These are phyloP conservation scores for Cordia subcordata DNA, from an alignment of 257 asterid genomes.

Conservation along the genomic window DNA sequence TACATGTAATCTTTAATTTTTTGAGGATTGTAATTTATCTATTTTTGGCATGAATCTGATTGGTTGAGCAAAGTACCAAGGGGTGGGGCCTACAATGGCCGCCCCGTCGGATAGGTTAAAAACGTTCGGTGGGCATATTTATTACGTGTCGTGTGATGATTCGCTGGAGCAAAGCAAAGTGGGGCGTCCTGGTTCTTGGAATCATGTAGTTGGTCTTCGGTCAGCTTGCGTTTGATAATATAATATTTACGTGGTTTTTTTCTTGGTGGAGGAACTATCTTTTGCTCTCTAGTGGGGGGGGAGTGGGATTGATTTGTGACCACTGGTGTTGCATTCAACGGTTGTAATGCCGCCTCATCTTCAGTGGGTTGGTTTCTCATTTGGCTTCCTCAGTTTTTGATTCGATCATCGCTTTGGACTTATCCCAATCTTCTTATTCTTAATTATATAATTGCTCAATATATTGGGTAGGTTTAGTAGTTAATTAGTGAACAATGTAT, in stretches of 20 bases:
- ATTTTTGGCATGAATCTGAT: slow-evolving; percentile 20
- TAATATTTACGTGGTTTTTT: slow-evolving; percentile 29
- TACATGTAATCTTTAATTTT: background rate
- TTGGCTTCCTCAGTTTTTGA: background rate
- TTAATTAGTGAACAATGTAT: too few species aligned
- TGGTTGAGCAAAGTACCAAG: slow-evolving; percentile 26
- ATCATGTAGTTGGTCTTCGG: slow-evolving; percentile 33
- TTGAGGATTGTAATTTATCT: background rate
- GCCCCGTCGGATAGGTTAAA: slow-evolving; percentile 5
- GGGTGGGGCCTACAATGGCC: slow-evolving; percentile 18
- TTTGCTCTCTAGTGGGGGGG: slow-evolving; percentile 24
- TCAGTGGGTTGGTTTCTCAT: slow-evolving; percentile 4
- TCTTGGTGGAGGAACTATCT: slow-evolving; percentile 28
- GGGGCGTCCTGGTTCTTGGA: slow-evolving; percentile 40
- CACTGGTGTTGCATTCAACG: slow-evolving; percentile 24
- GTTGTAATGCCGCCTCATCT: slow-evolving; percentile 8
- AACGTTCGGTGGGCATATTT: slow-evolving; percentile 6
- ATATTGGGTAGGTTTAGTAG: too few species aligned
- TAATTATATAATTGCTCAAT: background rate
- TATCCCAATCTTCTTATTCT: too few species aligned
- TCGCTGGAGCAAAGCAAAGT: slow-evolving; percentile 23
- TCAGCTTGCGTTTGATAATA: slow-evolving; percentile 39
- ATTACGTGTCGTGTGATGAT: slow-evolving; percentile 18
- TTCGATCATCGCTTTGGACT: background rate
- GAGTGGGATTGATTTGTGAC: slow-evolving; percentile 6